These are phyloP conservation scores for Colletotrichum sp. DNA, from an alignment of 2,329 filamentous ascomycete species.

Conservation along the genomic window DNA sequence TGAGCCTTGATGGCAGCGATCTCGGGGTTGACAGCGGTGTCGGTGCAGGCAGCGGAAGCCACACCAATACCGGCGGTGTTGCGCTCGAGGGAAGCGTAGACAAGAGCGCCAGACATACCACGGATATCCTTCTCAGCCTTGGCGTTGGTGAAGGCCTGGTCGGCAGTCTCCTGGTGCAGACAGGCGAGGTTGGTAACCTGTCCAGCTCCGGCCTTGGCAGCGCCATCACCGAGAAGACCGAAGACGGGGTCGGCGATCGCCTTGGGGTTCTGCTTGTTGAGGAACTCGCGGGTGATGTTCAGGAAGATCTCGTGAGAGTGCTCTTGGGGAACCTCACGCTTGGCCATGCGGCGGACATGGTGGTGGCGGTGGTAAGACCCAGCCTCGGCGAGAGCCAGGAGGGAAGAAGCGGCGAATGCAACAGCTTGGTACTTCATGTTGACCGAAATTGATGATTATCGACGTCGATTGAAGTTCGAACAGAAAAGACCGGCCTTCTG, in stretches of 20 bases:
- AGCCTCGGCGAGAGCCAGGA: constrained; percentile 8
- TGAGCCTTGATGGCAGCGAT: constrained; percentile 49
- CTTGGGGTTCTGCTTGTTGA: constrained; percentile 52
- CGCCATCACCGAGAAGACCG: constrained; percentile 53
- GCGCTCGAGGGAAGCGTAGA: constrained; percentile 59
- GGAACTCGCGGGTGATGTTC: constrained; percentile 40
- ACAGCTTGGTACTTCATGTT: constrained; percentile 24
- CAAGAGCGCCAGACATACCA: constrained; percentile 58
- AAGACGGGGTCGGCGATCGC: constrained; percentile 54
- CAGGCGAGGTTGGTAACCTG: constrained; percentile 46
- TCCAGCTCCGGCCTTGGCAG: constrained; percentile 43
- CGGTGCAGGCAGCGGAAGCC: constrained; percentile 40
- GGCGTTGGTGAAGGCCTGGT: constrained; percentile 65
- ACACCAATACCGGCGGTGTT: constrained; percentile 51
- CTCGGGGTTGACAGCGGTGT: constrained; percentile 48
- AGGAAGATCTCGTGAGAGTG: constrained; percentile 55
- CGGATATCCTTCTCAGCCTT: constrained; percentile 56
- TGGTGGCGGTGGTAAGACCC: not conserved
- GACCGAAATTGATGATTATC: not conserved
- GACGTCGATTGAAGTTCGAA: not conserved
- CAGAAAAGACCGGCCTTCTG: constrained; percentile 18
- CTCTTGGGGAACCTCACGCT: constrained; percentile 54
- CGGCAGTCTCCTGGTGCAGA: constrained; percentile 54
- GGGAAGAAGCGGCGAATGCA: constrained; percentile 10
- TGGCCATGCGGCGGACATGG: constrained; percentile 23